Conservation (phyloP, 306 rosid species). For the Cucurbita maxima region DNA sequence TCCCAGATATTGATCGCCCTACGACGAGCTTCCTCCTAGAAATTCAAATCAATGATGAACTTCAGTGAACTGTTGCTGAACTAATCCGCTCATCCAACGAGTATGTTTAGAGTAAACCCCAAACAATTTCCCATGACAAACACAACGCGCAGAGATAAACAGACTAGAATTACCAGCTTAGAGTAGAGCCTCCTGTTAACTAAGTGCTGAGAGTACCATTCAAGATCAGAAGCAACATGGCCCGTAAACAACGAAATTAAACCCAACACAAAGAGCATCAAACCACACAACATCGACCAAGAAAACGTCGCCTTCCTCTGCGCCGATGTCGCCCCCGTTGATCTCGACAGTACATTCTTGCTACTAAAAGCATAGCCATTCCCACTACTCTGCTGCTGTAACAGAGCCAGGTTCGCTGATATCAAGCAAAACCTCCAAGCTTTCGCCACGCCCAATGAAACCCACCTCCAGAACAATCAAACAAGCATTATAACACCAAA, state of each 20-base stretch:
- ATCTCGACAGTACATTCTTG: constrained; percentile 40
- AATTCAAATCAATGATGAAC: neutral
- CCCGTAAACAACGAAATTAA: constrained; percentile 81
- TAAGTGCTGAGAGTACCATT: constrained; percentile 81
- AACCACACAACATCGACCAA: constrained; percentile 67
- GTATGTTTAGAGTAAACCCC: neutral
- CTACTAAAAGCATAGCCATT: neutral
- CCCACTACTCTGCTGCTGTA: constrained; percentile 32
- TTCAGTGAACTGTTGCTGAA: neutral
- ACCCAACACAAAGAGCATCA: constrained; percentile 81
- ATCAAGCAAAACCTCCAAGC: constrained; percentile 42
- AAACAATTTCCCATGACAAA: neutral
- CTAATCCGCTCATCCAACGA: neutral
- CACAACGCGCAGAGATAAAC: neutral
- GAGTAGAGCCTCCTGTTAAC: constrained; percentile 40
- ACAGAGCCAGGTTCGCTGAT: constrained; percentile 48
- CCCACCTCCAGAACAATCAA: constrained; percentile 8
- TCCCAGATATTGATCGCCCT: constrained; percentile 70
- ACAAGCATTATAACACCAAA: constrained; percentile 11
- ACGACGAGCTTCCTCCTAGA: constrained; percentile 42
- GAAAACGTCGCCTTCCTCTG: constrained; percentile 32
- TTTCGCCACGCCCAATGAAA: constrained; percentile 39
- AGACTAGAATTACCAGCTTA: constrained; percentile 21
- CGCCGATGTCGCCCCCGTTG: constrained; percentile 20
- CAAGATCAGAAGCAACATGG: constrained; percentile 84